These are phyloP conservation scores for Apophysomyces trapeziformis DNA, from an alignment of 371 early-diverging fungal genomes.

Conservation along the genomic window DNA sequence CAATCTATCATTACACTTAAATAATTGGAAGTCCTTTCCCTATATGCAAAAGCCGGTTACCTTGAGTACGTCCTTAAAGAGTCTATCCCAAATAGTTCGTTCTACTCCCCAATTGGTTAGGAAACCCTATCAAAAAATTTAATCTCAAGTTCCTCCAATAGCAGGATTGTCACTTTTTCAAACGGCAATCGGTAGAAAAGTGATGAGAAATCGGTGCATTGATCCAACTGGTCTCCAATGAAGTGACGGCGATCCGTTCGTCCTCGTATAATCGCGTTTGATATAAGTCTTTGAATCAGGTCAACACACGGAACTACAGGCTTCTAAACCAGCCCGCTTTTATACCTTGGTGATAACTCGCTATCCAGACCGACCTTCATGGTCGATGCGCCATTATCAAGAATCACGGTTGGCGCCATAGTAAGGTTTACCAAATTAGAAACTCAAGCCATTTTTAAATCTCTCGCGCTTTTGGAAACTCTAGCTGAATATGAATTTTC, in stretches of 20 bases:
- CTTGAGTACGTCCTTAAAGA: constrained; percentile 63
- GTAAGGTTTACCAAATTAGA: too few relatives aligned
- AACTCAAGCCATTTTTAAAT: too few relatives aligned
- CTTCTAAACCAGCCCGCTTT: background rate
- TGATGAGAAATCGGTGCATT: constrained; percentile 74
- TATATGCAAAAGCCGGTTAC: constrained; percentile 26
- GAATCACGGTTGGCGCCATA: constrained; percentile 46
- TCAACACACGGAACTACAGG: too few relatives aligned
- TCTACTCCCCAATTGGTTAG: constrained; percentile 82
- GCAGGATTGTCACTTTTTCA: constrained; percentile 43
- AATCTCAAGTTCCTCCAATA: background rate
- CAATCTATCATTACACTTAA: constrained; percentile 40
- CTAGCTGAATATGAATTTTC: too few relatives aligned
- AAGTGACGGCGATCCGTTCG: constrained; percentile 61
- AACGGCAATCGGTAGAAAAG: constrained; percentile 79
- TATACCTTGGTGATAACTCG: constrained; percentile 35
- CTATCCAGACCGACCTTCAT: constrained; percentile 70
- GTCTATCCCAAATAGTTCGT: constrained; percentile 78
- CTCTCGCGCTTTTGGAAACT: too few relatives aligned
- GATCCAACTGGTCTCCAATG: constrained; percentile 73
- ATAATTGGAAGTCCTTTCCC: background rate
- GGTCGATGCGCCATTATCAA: constrained; percentile 81
- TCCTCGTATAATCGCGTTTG: constrained; percentile 70
- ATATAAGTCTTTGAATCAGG: constrained; percentile 37
- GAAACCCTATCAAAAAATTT: constrained; percentile 55